Percentiles rank a stretch among this genome's conserved stretches.
phyloP scores from a whole-genome alignment of 1,139 yeast genomes.

The Debaryomycetaceae sp. region DNA sequence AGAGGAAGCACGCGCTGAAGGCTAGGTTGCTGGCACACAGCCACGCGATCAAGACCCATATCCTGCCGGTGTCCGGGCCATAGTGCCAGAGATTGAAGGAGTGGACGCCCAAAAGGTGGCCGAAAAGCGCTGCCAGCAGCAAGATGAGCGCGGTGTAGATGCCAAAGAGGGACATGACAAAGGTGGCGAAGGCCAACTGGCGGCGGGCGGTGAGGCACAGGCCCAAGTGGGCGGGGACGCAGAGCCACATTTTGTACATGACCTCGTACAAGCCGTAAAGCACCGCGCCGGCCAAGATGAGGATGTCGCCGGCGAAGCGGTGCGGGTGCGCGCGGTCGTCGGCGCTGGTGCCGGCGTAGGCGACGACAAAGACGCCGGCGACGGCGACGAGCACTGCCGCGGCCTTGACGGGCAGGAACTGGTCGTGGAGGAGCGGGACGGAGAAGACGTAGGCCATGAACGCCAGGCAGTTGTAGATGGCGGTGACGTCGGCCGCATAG shows the following conservation, averaged over 20 bases:
- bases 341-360: conserved; percentile 35
- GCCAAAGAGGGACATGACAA: conserved; percentile 48
- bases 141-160: conserved; percentile 41
- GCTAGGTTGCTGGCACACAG: conserved; percentile 52
- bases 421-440: conserved; percentile 60
- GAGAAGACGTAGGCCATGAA: conserved; percentile 83
- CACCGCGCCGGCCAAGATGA: conserved; percentile 71
- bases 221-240: conserved; percentile 54
- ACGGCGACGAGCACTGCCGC: conserved; percentile 64
- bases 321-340: conserved; percentile 38
- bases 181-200: conserved; percentile 38
- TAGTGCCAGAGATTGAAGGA: conserved; percentile 43
- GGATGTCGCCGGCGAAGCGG: conserved; percentile 58
- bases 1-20: conserved; percentile 64
- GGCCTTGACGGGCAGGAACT: conserved; percentile 53
- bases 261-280: conserved; percentile 82
- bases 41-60: conserved; percentile 37
- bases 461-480: conserved; percentile 83
- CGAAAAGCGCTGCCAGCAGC: conserved; percentile 37
- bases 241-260: conserved; percentile 60
- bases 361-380: conserved; percentile 67
- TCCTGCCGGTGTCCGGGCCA: conserved; percentile 22
- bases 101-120: conserved; percentile 48
- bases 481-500: conserved; percentile 79
- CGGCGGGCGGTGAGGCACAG: conserved; percentile 35